A percentile compares a stretch with the other conserved stretches of the same genome.
Evolutionary conservation across 1,284 basidiomycete species (phyloP).

Genomic region (Cutaneotrichosporon cyanovorans): DNA sequence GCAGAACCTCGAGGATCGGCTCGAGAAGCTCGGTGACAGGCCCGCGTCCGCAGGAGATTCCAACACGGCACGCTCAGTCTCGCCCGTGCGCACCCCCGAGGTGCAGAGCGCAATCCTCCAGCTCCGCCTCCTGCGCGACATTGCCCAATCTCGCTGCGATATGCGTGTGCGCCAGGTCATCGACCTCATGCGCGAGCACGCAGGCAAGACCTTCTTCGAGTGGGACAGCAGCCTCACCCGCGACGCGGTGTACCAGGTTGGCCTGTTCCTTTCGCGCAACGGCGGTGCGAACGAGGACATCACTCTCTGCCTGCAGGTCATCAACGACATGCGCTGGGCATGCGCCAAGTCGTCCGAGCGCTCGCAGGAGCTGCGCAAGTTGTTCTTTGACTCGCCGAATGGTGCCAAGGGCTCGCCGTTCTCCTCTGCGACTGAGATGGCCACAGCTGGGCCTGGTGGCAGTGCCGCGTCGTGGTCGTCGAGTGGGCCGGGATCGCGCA

Average conservation of each 20-base stretch:
- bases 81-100: constrained; percentile 1
- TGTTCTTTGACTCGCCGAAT: background rate
- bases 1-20: constrained; percentile 34
- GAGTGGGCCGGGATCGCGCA: background rate
- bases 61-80: constrained; percentile 2
- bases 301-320: constrained; percentile 59
- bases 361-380: constrained; percentile 21
- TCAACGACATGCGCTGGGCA: constrained; percentile 70
- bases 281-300: constrained; percentile 62
- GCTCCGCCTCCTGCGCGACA: constrained; percentile 49
- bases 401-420: too few species aligned
- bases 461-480: background rate
- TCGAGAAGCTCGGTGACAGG: constrained; percentile 10
- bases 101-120: constrained; percentile 12
- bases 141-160: constrained; percentile 53
- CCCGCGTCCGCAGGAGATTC: background rate
- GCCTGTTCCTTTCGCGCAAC: constrained; percentile 55
- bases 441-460: constrained; percentile 2
- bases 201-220: constrained; percentile 55
- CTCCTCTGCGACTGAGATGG: background rate
- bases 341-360: constrained; percentile 66
- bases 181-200: constrained; percentile 50
- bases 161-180: constrained; percentile 48
- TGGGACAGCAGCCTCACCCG: constrained; percentile 74
- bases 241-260: constrained; percentile 60